Evolutionary conservation across 768 basidiomycete genomes (phyloP), one percentile per base, ranked within the genome.

Genomic region (Boletus barrowsii): DNA sequence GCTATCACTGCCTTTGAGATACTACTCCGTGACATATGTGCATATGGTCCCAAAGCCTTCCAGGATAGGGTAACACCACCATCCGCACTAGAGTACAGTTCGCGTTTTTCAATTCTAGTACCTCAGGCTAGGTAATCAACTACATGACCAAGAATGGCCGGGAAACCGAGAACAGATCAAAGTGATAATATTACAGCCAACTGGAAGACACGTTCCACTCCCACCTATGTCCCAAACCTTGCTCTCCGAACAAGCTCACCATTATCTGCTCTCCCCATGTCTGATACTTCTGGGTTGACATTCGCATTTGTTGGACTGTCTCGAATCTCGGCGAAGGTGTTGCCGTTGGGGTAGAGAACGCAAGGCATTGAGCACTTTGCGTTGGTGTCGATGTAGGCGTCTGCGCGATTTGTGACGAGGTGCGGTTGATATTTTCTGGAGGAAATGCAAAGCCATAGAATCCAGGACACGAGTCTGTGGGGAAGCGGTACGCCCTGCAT

Each of bases 371-470:
- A 10, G 55, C 43, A 15, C 55, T 62, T 39, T 60, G 58, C 13
- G 53, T 24, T 0, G 60, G 60, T 5, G 59, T 61, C 53, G 60
- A 54, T n/a, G 57, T 26, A 0, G 67, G 67, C n/a, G 29, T 57
- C 39, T 68, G 66, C 13, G 56, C 49, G 10, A 67, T 57, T 24
- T 66, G 59, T 15, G 57, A 30, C 8, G 54, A 17, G 3, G 64
- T 68, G 18, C 56, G 54, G 33, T 67, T 65, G 39, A 62, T n/a
- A 11, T 58, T 48, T 45, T 62, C 60, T 1, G 67, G 59, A 3
- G 59, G 66, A 35, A 68, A 68, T 11, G 65, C 65, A 22, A 67
- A 67, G 18, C 62, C 59, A 32, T 64, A 67, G 54, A 54, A 68
- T 37, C 59, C 67, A 10, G 66, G 65, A 43, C 67, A 68, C 22